Evolutionary conservation across 805 yeast species (phyloP).

Genomic region (Candida sanyiensis): DNA sequence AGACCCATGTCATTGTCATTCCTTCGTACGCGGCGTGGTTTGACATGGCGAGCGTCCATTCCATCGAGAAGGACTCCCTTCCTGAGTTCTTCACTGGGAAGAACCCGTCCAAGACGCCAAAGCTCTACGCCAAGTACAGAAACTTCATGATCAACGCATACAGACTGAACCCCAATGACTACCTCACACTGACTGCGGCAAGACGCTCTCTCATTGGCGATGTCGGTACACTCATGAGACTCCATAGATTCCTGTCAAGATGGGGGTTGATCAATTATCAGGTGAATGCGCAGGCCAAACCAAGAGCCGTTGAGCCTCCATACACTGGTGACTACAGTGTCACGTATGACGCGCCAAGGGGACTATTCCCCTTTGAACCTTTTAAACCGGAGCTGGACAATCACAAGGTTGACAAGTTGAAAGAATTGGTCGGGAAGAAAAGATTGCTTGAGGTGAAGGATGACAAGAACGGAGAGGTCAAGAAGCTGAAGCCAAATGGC

Average conservation of each 20-base stretch:
- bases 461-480: conserved; percentile 4
- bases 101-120: conserved; percentile 74
- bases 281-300: conserved; percentile 72
- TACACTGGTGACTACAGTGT: conserved; percentile 72
- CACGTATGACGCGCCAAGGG: conserved; percentile 84
- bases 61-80: conserved; percentile 73
- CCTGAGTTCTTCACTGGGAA: conserved; percentile 81
- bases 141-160: conserved; percentile 87
- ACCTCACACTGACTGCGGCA: conserved; percentile 82
- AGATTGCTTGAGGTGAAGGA: conserved; percentile 12
- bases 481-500: conserved; percentile 5
- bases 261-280: conserved; percentile 96
- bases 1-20: conserved; percentile 76
- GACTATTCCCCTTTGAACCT: conserved; percentile 85
- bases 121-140: conserved; percentile 73
- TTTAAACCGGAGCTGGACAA: conserved; percentile 55
- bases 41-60: conserved; percentile 61
- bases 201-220: conserved; percentile 89
- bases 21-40: conserved; percentile 92
- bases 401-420: conserved; percentile 37
- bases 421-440: conserved; percentile 30
- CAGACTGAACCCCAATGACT: conserved; percentile 84
- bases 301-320: conserved; percentile 65
- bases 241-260: conserved; percentile 75
- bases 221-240: conserved; percentile 80